Evolutionary conservation across 176 grass and related monocot species (phyloP).

Genomic region (Eleusine coracana): DNA sequence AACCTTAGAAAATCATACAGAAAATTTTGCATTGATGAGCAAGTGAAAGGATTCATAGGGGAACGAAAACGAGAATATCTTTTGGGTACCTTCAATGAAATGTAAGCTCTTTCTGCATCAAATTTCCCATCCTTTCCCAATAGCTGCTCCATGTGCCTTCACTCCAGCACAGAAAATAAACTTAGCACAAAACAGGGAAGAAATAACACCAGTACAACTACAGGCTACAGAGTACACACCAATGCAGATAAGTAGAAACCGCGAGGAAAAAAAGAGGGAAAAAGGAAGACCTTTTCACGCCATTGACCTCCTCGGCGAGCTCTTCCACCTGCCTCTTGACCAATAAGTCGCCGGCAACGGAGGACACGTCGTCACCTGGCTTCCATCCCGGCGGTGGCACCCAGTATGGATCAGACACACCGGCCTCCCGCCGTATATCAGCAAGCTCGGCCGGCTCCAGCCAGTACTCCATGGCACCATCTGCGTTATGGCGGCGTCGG

Average conservation of each 20-base stretch:
- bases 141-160: slow-evolving; percentile 56
- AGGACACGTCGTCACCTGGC: slow-evolving; percentile 60
- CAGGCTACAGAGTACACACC: not conserved
- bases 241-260: slow-evolving; percentile 8
- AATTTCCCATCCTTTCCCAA: slow-evolving; percentile 43
- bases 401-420: slow-evolving; percentile 74
- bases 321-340: slow-evolving; percentile 64
- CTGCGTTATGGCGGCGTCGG: slow-evolving; percentile 74
- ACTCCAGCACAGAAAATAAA: slow-evolving; percentile 29
- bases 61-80: not conserved
- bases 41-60: not conserved
- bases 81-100: slow-evolving; percentile 45
- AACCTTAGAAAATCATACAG: not conserved
- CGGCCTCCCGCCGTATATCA: slow-evolving; percentile 55
- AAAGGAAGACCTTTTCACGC: slow-evolving; percentile 50
- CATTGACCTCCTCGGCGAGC: slow-evolving; percentile 58
- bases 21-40: too few relatives aligned
- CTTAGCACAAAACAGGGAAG: slow-evolving; percentile 4
- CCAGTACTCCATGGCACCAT: slow-evolving; percentile 97
- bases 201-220: not conserved
- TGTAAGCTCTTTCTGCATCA: slow-evolving; percentile 42
- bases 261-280: not conserved
- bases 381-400: slow-evolving; percentile 82
- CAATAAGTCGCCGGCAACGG: slow-evolving; percentile 48
- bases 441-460: slow-evolving; percentile 81